Evolutionary conservation across 1,284 basidiomycete genomes (phyloP), one percentile per base, ranked within the genome.

Genomic region (Anthracocystis walkeri): DNA sequence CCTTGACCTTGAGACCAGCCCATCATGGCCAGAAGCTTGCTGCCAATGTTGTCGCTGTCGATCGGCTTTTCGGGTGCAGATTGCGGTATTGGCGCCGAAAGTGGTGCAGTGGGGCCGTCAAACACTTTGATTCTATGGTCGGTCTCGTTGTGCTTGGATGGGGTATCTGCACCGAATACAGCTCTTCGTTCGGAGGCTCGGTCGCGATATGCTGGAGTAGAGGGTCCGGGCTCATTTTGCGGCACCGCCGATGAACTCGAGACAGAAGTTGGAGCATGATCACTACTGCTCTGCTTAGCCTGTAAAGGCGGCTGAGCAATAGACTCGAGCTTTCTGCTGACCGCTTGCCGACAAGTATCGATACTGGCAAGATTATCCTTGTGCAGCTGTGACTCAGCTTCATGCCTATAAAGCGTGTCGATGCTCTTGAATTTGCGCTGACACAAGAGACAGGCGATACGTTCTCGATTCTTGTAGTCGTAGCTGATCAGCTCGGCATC

Each of bases 171-270:
- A 12, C 75, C 75, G 40, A 77, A 77, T 2, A 77, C 67, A 16
- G 75, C 71, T 63, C 75, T 48, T 18, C 75, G 67, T 42, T 77
- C 75, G 20, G 66, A 71, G 20, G 75, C 75, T 25, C 75, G 64
- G 44, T 77, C 75, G 44, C 71, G 57, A 35, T 77, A 77, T 7
- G 49, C 7, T 2, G 55, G 44, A 11, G 42, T 5, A n/a, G 38
- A 1, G 6, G 21, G n/a, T 14, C 42, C n/a, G 4, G 41, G 16
- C 10, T 21, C 54, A 29, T 27, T 21, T 16, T 23, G 21, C 35
- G 38, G 6, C 14, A 50, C 14, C 23, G 25, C 31, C 44, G 46
- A 23, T 40, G 29, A 2, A 25, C 16, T 16, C 25, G 46, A 7
- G 5, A 6, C 40, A 6, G 4, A 7, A 18, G 48, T 11, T 42